Evolutionary conservation across 371 early-diverging fungal genomes (phyloP), one percentile per base, ranked within the genome.

Genomic region (Fennellomyces sp.): DNA sequence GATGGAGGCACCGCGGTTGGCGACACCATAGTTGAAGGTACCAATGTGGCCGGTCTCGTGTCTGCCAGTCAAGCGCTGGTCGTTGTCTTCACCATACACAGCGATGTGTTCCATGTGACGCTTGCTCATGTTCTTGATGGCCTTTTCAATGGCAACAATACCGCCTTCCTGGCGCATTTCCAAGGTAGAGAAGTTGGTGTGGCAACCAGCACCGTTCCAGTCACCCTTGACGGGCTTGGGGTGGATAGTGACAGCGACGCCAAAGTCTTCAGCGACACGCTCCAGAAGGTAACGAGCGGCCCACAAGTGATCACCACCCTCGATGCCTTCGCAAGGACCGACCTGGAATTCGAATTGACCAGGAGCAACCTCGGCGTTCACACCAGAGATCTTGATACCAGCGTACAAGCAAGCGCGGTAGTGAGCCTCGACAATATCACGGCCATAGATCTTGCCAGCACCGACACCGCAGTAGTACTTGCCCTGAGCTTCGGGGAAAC

Each of bases 391-490:
- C 38, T 69, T 79, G 35, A 83, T 64, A 52, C 83, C 83, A 38
- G 83, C 77, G 49, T 72, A 83, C 48, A 83, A 58, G 62, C 86
- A 85, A 5, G 83, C 83, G 61, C 80, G 68, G 65, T 81, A 85
- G 63, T 85, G 85, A 17, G 85, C 83, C 50, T 85, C 85, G 26
- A 83, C 70, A 21, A 85, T 69, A 55, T 85, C 85, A 66, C 86
- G 74, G 12, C 86, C 86, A 62, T 75, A 81, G 33, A 80, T 69
- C 60, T 51, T 73, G 52, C 69, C 72, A 45, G 84, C 75, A 13
- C 84, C 84, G 27, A 84, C 77, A 63, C 81, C 83, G 61, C 85
- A 85, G 64, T 85, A 85, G 58, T 85, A 85, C 56, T 78, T 68
- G 19, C 75, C 71, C 68, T 85, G 86, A 29, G 86, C 76, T 50